Percentiles rank a stretch among this genome's conserved stretches.
Evolutionary conservation across 495 filamentous ascomycete species (phyloP).

Genomic region (Tuber aestivum): DNA sequence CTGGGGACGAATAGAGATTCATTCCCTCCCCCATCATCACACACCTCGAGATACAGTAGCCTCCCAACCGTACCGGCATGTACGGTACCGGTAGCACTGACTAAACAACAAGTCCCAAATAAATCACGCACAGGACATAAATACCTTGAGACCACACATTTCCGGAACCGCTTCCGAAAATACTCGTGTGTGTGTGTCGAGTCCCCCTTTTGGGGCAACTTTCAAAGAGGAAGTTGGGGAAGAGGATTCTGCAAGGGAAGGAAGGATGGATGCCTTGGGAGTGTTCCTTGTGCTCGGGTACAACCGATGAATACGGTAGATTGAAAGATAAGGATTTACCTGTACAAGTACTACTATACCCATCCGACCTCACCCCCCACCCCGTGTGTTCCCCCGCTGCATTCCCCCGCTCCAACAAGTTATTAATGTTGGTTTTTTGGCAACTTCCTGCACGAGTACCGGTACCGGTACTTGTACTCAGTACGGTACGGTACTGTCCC

Average conservation of each 20-base stretch:
- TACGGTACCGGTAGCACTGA: background rate
- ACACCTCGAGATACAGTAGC: background rate
- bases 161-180: background rate
- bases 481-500: too few species aligned
- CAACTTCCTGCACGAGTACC: background rate
- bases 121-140: background rate
- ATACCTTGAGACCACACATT: background rate
- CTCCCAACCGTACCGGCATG: background rate
- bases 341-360: too few species aligned
- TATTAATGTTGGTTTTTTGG: background rate
- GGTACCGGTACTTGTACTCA: background rate
- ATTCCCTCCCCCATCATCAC: background rate
- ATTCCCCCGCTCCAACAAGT: background rate
- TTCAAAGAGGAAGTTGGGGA: background rate
- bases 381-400: background rate
- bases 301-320: background rate
- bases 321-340: background rate
- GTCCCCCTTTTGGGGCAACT: background rate
- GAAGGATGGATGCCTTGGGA: background rate
- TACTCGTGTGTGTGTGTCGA: background rate
- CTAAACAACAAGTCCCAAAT: background rate
- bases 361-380: background rate
- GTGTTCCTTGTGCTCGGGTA: background rate
- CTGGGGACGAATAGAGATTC: background rate
- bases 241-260: background rate